A percentile compares a stretch with the other conserved stretches of the same genome.
These are phyloP conservation scores for Xylariaceae sp. DNA, from an alignment of 2,329 filamentous ascomycete genomes.

Conservation along the genomic window DNA sequence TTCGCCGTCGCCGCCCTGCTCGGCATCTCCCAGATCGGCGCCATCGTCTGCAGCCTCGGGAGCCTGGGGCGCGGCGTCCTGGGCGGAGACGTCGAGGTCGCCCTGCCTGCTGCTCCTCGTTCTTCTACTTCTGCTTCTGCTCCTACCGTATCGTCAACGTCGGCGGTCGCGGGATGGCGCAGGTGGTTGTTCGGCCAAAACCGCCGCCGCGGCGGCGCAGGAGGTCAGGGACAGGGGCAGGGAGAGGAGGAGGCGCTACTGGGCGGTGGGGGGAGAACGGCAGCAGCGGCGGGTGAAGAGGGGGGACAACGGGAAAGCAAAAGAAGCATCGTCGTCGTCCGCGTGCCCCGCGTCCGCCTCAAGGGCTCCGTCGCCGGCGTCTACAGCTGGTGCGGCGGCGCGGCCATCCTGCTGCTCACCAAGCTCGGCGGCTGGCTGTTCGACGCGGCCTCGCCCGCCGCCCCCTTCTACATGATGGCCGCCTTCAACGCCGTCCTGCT, in stretches of 20 bases:
- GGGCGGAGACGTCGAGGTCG: conserved; percentile 34
- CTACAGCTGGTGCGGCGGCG: conserved; percentile 85
- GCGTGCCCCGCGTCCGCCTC: conserved; percentile 45
- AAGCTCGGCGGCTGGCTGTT: conserved; percentile 86
- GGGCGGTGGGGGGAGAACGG: conserved; percentile 22
- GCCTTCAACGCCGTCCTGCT: conserved; percentile 73
- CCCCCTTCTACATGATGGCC: conserved; percentile 93
- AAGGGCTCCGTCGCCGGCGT: conserved; percentile 94
- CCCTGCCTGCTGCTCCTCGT: background rate
- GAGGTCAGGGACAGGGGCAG: conserved; percentile 7
- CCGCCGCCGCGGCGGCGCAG: conserved; percentile 1
- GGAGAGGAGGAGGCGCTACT: conserved; percentile 27
- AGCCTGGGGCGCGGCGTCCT: conserved; percentile 77
- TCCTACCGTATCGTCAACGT: background rate
- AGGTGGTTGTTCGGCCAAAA: no score
- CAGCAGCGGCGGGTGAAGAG: conserved; percentile 23
- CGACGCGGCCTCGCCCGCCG: conserved; percentile 63
- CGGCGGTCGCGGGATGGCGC: no score
- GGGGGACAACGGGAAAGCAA: background rate
- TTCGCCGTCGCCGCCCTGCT: conserved; percentile 74
- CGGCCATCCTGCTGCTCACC: conserved; percentile 82
- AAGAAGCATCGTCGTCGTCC: background rate
- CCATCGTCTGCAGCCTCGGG: conserved; percentile 92
- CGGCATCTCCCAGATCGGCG: conserved; percentile 89
- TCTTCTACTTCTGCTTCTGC: no score